Evolutionary conservation across 495 filamentous ascomycete genomes (phyloP).

Genomic region (Hypoxylon rickii): DNA sequence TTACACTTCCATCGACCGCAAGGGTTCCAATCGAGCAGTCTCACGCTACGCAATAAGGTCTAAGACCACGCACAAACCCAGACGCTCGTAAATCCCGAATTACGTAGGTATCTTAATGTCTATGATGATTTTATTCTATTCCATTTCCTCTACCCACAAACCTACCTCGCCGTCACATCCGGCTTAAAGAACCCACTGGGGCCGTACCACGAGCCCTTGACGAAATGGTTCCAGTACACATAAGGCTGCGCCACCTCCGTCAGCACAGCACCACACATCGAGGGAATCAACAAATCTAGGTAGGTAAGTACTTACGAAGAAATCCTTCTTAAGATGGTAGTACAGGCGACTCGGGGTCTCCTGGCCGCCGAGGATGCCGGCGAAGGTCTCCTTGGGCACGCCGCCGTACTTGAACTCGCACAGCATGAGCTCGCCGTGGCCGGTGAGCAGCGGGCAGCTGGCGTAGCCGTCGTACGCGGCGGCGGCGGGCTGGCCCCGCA

Average conservation of each 20-base stretch:
- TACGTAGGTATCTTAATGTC: not conserved
- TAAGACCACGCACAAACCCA: not conserved
- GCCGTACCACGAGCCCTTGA: slow-evolving; percentile 37
- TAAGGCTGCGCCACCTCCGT: slow-evolving; percentile 19
- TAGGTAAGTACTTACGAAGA: slow-evolving; percentile 53
- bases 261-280: no score
- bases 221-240: slow-evolving; percentile 36
- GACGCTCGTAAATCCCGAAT: not conserved
- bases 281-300: not conserved
- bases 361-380: slow-evolving; percentile 61
- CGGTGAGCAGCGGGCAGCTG: slow-evolving; percentile 68
- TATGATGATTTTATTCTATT: not conserved
- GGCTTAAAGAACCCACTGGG: slow-evolving; percentile 36
- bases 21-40: no score
- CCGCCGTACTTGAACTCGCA: slow-evolving; percentile 78
- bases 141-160: not conserved
- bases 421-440: slow-evolving; percentile 69
- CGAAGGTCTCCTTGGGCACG: slow-evolving; percentile 71
- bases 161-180: slow-evolving; percentile 5
- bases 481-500: slow-evolving; percentile 60
- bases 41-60: no score
- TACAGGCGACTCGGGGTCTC: slow-evolving; percentile 57
- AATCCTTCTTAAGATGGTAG: slow-evolving; percentile 72
- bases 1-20: no score
- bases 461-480: slow-evolving; percentile 68